Base-by-base conservation (phyloP, 2,329 filamentous ascomycete species). In the Calonectria ilicicola region DNA sequence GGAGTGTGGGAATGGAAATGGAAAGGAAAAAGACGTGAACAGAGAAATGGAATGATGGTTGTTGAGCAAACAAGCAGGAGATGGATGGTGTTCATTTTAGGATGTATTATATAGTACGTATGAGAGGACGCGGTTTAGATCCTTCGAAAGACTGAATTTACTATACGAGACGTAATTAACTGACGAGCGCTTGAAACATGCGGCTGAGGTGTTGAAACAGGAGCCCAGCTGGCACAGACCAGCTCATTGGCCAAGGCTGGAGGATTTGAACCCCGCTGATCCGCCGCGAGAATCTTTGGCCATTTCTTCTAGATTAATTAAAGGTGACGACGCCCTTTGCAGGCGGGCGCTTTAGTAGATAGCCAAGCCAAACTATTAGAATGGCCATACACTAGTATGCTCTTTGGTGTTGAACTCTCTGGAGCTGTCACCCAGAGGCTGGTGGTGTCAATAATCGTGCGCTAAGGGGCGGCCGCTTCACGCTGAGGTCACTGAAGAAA, bases 161-260 rank as follows among this genome's bases (percentile, higher is more conserved):
- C 63, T 65, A 65, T 65, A 65, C 51, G 65, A 58, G n/a, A 23
- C 21, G 10, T 67, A 46, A 67, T 56, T 38, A 58, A 35, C 14
- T 35, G 27, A 47, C 38, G 51, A 23, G n/a, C 44, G 32, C 14
- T 19, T 58, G 65, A 67, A 67, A 67, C 65, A 40, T 46, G 65
- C 40, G 65, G 65, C 49, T 58, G 51, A 58, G 40, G 27, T 14
- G 27, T 67, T 58, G 65, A 67, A 67, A 67, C 65, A 46, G 49
- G 27, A 58, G 51, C 49, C n/a, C 7, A 23, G 32, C 21, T 27
- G 32, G 63, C 46, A 40, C 44, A 53, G 32, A 40, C 32, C 32
- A 65, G 32, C 23, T 23, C n/a, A 65, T 32, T 42, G 63, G 32
- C 29, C 29, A 29, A 40, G 12, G 14, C 6, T 17, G 19, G n/a